These are phyloP conservation scores for Aureobasidium melanogenum DNA, from an alignment of 2,329 filamentous ascomycete species.

Conservation along the genomic window DNA sequence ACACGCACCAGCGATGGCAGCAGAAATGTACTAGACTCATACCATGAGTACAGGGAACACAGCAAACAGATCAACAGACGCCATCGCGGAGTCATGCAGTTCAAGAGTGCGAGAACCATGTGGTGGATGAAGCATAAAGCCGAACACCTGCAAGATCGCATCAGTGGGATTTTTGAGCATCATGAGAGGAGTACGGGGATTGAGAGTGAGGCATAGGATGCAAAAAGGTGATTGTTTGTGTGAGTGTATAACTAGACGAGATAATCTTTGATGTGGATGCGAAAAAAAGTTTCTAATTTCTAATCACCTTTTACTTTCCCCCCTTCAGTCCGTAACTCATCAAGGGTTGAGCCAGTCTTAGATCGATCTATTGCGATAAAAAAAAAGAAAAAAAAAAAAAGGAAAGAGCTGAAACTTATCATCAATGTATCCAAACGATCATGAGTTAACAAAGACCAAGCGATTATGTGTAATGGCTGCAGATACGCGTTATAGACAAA, in stretches of 20 bases:
- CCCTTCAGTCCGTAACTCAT: too few relatives aligned
- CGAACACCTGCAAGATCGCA: slow-evolving; percentile 38
- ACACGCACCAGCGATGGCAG: slow-evolving; percentile 16
- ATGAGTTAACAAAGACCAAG: too few relatives aligned
- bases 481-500: too few relatives aligned
- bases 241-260: too few relatives aligned
- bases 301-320: background rate
- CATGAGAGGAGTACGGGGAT: slow-evolving; percentile 49
- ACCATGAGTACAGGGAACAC: slow-evolving; percentile 53
- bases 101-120: slow-evolving; percentile 48
- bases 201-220: slow-evolving; percentile 53
- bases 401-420: too few relatives aligned
- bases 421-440: too few relatives aligned
- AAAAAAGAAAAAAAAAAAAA: too few relatives aligned
- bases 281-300: background rate
- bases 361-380: too few relatives aligned
- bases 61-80: slow-evolving; percentile 53
- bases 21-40: slow-evolving; percentile 37
- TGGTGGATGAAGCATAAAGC: slow-evolving; percentile 54
- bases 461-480: too few relatives aligned
- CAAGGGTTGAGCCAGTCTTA: too few relatives aligned
- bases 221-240: too few relatives aligned
- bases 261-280: background rate
- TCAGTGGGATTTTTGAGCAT: slow-evolving; percentile 46
- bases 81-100: slow-evolving; percentile 67